Base-by-base conservation (phyloP, 176 grass and related monocot species). In the Avena atlantica region DNA sequence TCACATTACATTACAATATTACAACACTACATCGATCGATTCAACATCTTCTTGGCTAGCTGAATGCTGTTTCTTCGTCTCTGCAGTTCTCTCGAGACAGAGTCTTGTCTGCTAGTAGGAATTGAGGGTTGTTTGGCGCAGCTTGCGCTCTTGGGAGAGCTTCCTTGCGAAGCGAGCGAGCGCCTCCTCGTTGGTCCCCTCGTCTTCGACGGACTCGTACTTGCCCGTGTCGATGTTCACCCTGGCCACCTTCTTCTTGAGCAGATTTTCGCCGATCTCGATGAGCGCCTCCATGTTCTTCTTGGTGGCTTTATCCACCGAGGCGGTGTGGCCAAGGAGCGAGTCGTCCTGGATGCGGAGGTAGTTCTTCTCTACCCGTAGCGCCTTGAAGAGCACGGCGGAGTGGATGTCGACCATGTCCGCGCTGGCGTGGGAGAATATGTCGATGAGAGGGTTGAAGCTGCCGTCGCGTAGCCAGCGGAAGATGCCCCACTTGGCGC, bases 271-370 rank as follows among this genome's bases (percentile, higher is more conserved):
- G 1, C 93, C 93, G 6, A 97, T 88, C 6, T 73, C 37, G 1
- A 97, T 79, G 58, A 93, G 68, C 17, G 51, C 82, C 21, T 87
- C 17, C 91, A 95, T 88, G 87, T 97, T 95, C 88, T 97, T 57
- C 70, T 45, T 84, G 10, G 93, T 93, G 45, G 95, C 78, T 51
- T 84, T 68, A 56, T 97, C 95, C 21, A 97, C 93, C 2, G 93
- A 93, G 3, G 85, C 59, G 4, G 87, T 64, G 36, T 78, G 3
- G 4, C 91, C 91, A 0, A 0, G 19, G 80, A 97, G 59, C 1
- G 64, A 68, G 59, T 94, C 92, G 44, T 94, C 92, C 94, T 97
- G 86, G n/a, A 97, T 94, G 15, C 89, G 90, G 16, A 97, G 94
- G n/a, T 70, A 70, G 0, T 95, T 60, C 64, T 95, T 91, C 31